phyloP scores from a whole-genome alignment of 2,329 filamentous ascomycete species.

The Pseudogymnoascus sp. region DNA sequence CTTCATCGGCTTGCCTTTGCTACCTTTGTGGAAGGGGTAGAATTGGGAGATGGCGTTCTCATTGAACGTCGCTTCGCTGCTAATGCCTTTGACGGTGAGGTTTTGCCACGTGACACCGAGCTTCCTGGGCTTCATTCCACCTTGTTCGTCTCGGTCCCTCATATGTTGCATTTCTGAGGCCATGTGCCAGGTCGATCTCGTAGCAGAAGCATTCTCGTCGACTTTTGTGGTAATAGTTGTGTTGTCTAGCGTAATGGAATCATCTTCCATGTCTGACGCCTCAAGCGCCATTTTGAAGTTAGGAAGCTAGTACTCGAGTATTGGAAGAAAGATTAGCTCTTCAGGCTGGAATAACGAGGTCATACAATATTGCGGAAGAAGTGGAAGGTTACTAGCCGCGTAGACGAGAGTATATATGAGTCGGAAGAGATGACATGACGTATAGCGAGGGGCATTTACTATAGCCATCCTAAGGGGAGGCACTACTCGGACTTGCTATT shows the following conservation, averaged over 20 bases:
- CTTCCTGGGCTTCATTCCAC: slow-evolving; percentile 49
- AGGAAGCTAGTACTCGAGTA: background rate
- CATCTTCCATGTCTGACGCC: background rate
- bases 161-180: slow-evolving; percentile 1
- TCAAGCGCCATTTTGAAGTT: background rate
- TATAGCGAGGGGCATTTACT: background rate
- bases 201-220: background rate
- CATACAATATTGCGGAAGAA: background rate
- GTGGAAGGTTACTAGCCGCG: background rate
- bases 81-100: slow-evolving; percentile 61
- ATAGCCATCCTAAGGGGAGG: background rate
- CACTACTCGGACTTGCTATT: background rate
- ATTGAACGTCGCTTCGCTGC: slow-evolving; percentile 56
- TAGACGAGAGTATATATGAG: background rate
- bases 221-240: background rate
- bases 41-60: slow-evolving; percentile 57
- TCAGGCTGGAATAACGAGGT: background rate
- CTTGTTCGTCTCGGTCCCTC: background rate
- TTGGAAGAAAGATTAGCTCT: background rate
- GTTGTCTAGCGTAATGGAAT: background rate
- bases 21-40: slow-evolving; percentile 45
- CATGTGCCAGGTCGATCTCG: slow-evolving; percentile 2
- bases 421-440: background rate
- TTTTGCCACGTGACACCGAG: slow-evolving; percentile 75
- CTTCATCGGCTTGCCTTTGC: slow-evolving; percentile 51